Conservation (phyloP, 345 rosid species). For the Eucalyptus decipiens region DNA sequence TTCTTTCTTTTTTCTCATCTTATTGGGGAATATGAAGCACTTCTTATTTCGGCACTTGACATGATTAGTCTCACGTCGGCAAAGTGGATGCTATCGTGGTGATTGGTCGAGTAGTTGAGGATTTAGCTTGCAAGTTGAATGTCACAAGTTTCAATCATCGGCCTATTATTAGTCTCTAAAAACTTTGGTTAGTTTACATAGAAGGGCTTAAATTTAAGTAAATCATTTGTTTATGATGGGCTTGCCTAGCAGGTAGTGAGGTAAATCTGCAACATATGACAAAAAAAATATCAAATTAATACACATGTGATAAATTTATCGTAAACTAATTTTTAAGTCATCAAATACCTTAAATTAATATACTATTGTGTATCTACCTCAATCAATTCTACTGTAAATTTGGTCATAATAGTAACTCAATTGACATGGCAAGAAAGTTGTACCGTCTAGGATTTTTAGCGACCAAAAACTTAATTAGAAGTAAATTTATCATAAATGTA, state of each 20-base stretch:
- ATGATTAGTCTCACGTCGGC: too few relatives aligned
- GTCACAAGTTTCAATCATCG: neutral
- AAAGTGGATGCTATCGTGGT: neutral
- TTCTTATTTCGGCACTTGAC: neutral
- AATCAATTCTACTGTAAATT: rapidly evolving
- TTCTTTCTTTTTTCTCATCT: neutral
- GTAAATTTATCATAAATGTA: neutral
- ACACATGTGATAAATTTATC: rapidly evolving
- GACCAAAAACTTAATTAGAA: too few relatives aligned
- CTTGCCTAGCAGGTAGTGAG: rapidly evolving
- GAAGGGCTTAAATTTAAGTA: neutral
- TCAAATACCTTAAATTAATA: too few relatives aligned
- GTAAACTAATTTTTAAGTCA: neutral
- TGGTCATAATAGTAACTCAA: neutral
- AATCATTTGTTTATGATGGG: neutral
- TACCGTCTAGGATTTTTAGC: neutral
- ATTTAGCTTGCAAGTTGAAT: neutral
- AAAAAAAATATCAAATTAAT: neutral
- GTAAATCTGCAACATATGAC: neutral
- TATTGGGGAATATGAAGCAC: neutral
- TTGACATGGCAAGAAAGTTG: neutral
- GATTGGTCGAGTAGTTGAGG: neutral
- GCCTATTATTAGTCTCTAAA: neutral
- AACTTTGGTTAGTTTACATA: neutral
- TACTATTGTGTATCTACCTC: neutral